These are phyloP conservation scores for Lachancea fermentati DNA, from an alignment of 805 yeast species.

Conservation along the genomic window DNA sequence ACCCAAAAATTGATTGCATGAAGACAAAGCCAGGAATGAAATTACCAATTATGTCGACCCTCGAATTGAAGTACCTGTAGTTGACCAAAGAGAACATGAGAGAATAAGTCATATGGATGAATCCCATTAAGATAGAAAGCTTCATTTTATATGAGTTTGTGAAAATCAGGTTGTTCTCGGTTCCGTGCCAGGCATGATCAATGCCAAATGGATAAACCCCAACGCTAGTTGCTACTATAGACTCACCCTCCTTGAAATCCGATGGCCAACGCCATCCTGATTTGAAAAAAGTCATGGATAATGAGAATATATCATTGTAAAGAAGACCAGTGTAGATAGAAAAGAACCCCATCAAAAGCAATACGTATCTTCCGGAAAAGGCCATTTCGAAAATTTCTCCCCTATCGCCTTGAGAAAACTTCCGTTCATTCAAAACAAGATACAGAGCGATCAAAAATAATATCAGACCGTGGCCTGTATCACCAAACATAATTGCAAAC, in stretches of 20 bases:
- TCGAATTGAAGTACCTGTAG: constrained; percentile 58
- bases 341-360: constrained; percentile 87
- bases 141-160: constrained; percentile 97
- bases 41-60: constrained; percentile 83
- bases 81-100: constrained; percentile 80
- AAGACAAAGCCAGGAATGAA: constrained; percentile 90
- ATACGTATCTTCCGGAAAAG: constrained; percentile 83
- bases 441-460: constrained; percentile 66
- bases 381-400: constrained; percentile 98
- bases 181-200: constrained; percentile 95
- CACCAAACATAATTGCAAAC: constrained; percentile 99
- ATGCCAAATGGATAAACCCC: constrained; percentile 81
- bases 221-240: constrained; percentile 56
- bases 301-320: constrained; percentile 91
- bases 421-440: constrained; percentile 69
- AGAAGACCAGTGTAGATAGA: constrained; percentile 93
- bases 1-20: constrained; percentile 96
- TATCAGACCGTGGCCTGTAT: constrained; percentile 90
- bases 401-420: constrained; percentile 60
- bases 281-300: constrained; percentile 78
- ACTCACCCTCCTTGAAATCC: constrained; percentile 60
- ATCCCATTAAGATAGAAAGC: constrained; percentile 90
- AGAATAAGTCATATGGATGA: constrained; percentile 89
- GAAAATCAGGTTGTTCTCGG: constrained; percentile 86
- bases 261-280: constrained; percentile 96